A percentile compares a stretch with the other conserved stretches of the same genome.
These are phyloP conservation scores for Eucalyptus fibrosa DNA, from an alignment of 345 rosid species.

Conservation along the genomic window DNA sequence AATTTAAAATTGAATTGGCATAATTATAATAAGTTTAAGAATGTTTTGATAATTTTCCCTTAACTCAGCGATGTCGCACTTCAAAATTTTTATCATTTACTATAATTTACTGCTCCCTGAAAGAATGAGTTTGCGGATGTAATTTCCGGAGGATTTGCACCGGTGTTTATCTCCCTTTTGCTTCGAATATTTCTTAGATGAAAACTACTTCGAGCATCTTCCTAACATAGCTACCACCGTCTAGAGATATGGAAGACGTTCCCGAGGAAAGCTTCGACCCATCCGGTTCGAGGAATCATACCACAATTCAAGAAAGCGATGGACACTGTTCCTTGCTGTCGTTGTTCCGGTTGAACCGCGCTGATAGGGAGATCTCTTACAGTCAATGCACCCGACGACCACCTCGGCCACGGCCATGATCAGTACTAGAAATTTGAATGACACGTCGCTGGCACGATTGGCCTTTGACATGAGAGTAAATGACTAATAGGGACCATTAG, in stretches of 20 bases:
- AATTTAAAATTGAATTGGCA: accelerated
- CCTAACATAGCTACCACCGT: not conserved
- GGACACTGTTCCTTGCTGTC: not conserved
- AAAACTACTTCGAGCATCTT: no score
- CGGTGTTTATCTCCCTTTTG: not conserved
- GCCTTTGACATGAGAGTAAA: not conserved
- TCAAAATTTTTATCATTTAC: not conserved
- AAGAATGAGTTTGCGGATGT: not conserved
- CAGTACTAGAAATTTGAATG: not conserved
- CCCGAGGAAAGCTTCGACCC: not conserved
- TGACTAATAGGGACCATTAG: not conserved
- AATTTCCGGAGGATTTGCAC: not conserved
- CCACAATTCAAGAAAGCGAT: not conserved
- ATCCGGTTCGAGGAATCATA: not conserved
- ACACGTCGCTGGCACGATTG: no score
- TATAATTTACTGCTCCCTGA: not conserved
- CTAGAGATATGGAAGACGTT: not conserved
- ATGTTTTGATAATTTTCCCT: no score
- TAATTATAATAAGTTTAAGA: no score
- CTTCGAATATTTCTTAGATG: no score
- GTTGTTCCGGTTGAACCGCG: not conserved
- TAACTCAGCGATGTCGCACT: accelerated
- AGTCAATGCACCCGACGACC: not conserved
- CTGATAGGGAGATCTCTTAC: not conserved
- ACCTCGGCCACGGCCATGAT: not conserved